A percentile compares a stretch with the other conserved stretches of the same genome.
Evolutionary conservation across 1,139 yeast genomes (phyloP).

Genomic region (Scheffersomyces stambukii): DNA sequence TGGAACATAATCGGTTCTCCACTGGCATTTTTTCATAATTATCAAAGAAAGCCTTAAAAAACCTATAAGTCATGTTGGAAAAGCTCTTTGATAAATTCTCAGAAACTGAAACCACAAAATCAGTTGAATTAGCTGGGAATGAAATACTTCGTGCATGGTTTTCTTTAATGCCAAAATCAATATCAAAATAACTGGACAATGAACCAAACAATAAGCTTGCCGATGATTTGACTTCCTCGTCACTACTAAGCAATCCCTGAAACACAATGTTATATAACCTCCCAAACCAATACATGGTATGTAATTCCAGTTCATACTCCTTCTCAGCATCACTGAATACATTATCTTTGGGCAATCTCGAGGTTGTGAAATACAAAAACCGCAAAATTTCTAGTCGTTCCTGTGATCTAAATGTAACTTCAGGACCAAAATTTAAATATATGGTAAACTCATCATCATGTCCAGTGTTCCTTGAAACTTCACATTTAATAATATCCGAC

Average conservation of each 20-base stretch:
- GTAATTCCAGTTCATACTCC: conserved; percentile 21
- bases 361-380: conserved; percentile 62
- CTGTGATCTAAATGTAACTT: conserved; percentile 51
- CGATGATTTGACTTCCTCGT: conserved; percentile 57
- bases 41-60: conserved; percentile 57
- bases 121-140: conserved; percentile 69
- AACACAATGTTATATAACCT: conserved; percentile 61
- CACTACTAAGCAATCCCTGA: conserved; percentile 60
- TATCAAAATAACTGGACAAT: conserved; percentile 53
- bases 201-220: conserved; percentile 66
- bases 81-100: conserved; percentile 50
- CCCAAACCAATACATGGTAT: conserved; percentile 43
- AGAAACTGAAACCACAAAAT: conserved; percentile 60
- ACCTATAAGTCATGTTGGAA: conserved; percentile 61
- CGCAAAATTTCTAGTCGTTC: conserved; percentile 68
- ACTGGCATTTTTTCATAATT: conserved; percentile 45
- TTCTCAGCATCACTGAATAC: conserved; percentile 13
- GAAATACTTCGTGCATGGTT: conserved; percentile 58
- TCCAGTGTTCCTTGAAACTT: conserved; percentile 47
- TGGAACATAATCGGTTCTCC: conserved; percentile 33
- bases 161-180: conserved; percentile 58
- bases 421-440: conserved; percentile 40
- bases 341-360: conserved; percentile 38
- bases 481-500: conserved; percentile 49
- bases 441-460: conserved; percentile 49